Evolutionary conservation across 2,329 filamentous ascomycete genomes (phyloP).

Genomic region (Aspergillus ochraceoroseus): DNA sequence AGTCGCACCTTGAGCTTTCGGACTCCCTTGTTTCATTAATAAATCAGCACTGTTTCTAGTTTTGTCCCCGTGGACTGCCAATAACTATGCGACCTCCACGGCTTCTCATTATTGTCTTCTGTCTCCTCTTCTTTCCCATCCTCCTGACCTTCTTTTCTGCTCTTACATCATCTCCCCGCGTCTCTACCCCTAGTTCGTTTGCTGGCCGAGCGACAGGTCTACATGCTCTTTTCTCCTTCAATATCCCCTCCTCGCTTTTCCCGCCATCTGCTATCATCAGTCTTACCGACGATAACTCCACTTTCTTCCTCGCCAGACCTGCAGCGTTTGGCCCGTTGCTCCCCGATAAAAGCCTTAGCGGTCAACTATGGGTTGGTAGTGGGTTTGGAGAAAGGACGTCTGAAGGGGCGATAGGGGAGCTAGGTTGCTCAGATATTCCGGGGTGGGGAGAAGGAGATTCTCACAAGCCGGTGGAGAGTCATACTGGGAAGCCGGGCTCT

Average conservation of each 20-base stretch:
- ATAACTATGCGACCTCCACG: slow-evolving; percentile 46
- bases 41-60: background rate
- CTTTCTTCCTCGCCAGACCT: slow-evolving; percentile 87
- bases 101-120: slow-evolving; percentile 44
- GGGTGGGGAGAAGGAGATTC: slow-evolving; percentile 67
- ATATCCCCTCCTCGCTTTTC: slow-evolving; percentile 78
- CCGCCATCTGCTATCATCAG: slow-evolving; percentile 94
- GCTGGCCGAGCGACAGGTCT: slow-evolving; percentile 46
- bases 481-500: slow-evolving; percentile 23
- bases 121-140: slow-evolving; percentile 47
- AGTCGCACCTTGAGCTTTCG: slow-evolving; percentile 4
- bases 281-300: slow-evolving; percentile 95
- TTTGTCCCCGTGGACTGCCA: background rate
- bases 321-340: slow-evolving; percentile 86
- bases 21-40: background rate
- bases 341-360: slow-evolving; percentile 70
- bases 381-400: slow-evolving; percentile 71
- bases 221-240: slow-evolving; percentile 63
- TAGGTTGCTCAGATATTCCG: slow-evolving; percentile 91
- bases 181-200: slow-evolving; percentile 36
- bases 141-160: slow-evolving; percentile 47
- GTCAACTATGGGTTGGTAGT: slow-evolving; percentile 87
- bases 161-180: slow-evolving; percentile 38
- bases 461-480: slow-evolving; percentile 26
- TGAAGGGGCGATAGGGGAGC: slow-evolving; percentile 65